Evolutionary conservation across 176 grass and related monocot genomes (phyloP).

Genomic region (Ampelocalamus luodianensis): DNA sequence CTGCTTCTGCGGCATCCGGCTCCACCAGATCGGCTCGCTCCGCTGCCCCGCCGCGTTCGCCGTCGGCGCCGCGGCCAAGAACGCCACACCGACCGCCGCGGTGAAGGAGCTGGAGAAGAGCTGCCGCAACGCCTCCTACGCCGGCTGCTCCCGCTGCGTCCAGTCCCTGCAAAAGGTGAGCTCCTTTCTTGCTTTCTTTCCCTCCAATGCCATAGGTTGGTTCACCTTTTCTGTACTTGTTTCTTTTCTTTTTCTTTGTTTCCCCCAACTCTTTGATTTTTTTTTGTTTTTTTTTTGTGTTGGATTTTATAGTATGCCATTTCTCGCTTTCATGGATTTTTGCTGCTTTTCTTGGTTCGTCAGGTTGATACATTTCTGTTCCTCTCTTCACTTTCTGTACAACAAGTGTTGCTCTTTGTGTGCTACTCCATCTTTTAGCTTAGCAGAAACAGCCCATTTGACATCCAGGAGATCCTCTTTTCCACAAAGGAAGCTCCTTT

Average conservation of each 20-base stretch:
- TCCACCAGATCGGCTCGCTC: conserved; percentile 98
- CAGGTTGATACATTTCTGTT: not conserved
- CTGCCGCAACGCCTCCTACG: conserved; percentile 92
- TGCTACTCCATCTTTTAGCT: conserved; percentile 1
- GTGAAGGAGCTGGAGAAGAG: conserved; percentile 83
- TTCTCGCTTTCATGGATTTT: conserved; percentile 17
- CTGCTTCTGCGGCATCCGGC: conserved; percentile 98
- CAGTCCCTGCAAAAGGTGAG: conserved; percentile 86
- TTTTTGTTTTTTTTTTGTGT: not conserved
- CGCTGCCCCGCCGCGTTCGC: conserved; percentile 91
- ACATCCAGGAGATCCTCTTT: conserved; percentile 49
- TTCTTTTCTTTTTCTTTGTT: not conserved
- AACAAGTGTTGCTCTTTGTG: not conserved
- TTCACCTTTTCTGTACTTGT: conserved; percentile 20
- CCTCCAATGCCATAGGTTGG: not conserved
- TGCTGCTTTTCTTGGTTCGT: not conserved
- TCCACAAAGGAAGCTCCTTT: conserved; percentile 51
- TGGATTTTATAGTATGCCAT: not conserved
- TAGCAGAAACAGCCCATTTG: conserved; percentile 35
- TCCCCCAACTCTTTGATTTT: not conserved
- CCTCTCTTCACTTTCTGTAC: too few species aligned
- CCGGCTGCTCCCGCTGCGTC: conserved; percentile 86
- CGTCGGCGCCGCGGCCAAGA: conserved; percentile 45
- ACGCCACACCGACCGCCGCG: conserved; percentile 84
- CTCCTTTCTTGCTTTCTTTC: conserved; percentile 42